Evolutionary conservation across 2,329 filamentous ascomycete genomes (phyloP), one percentile per base, ranked within the genome.

Genomic region (Xylariaceae sp.): DNA sequence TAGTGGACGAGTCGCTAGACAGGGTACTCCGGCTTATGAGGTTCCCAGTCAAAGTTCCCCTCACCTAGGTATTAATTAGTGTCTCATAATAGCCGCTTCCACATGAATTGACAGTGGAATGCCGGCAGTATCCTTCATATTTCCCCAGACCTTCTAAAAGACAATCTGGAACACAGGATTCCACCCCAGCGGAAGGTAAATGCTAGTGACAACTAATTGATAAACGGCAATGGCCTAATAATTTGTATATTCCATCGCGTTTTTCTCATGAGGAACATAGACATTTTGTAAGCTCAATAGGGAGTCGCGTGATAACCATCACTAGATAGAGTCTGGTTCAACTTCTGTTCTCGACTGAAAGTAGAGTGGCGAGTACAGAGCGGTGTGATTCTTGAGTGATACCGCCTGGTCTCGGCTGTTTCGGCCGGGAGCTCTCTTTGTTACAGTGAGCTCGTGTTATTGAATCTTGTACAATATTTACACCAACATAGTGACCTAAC

Each of bases 291-390:
- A 47, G 39, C 53, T 37, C 9, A 36, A 21, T 23, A 19, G 21
- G 14, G 33, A 24, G 24, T 46, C n/a, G 17, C 12, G 39, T 28
- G 23, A 33, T 37, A 12, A 33, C 16, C 37, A 28, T 46, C 51
- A 51, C 53, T 28, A 19, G 34, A 37, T 8, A 21, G 16, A 34
- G 17, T 16, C 33, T 28, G 41, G 24, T 17, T 56, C n/a, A 19
- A 39, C 12, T 19, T 37, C 21, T 44, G 40, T 29, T 43, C 21
- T 21, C 31, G n/a, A 37, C 57, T 43, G 26, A 49, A 58, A 60
- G 53, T 58, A 58, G 54, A 58, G 57, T 60, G 58, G 58, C 54
- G 28, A 57, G 16, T 29, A 45, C 46, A 14, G 52, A 51, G 58
- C 54, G 58, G 58, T 61, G 58, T 61, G 54, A 48, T 47, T 46